A percentile compares a stretch with the other conserved stretches of the same genome.
These are phyloP conservation scores for Simplicillium aogashimaense DNA, from an alignment of 2,329 filamentous ascomycete species.

Conservation along the genomic window DNA sequence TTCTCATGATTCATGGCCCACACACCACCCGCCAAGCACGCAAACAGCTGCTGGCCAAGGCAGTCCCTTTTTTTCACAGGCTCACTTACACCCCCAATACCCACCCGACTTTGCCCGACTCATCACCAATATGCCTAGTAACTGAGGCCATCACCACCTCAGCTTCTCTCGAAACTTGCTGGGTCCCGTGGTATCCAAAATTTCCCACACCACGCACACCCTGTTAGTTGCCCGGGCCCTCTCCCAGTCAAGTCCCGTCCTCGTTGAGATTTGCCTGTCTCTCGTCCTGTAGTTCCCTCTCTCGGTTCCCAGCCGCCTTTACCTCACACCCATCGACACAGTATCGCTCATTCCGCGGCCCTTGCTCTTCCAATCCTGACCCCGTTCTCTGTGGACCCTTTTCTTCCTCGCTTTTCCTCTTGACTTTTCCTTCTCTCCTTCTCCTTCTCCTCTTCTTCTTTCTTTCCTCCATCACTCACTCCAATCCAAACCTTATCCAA, in stretches of 20 bases:
- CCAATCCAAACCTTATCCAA: constrained; percentile 12
- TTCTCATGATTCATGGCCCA: constrained; percentile 24
- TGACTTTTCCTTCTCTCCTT: background rate
- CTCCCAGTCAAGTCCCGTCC: too few relatives aligned
- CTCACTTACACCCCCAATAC: constrained; percentile 1
- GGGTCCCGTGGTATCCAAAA: background rate
- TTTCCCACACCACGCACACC: background rate
- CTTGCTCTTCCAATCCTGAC: background rate
- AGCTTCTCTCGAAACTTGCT: background rate
- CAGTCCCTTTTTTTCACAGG: constrained; percentile 5
- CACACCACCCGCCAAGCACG: constrained; percentile 13
- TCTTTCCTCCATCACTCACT: constrained; percentile 19
- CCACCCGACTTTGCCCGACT: constrained; percentile 8
- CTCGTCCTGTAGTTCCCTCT: too few relatives aligned
- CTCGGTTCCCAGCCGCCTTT: too few relatives aligned
- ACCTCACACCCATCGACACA: too few relatives aligned
- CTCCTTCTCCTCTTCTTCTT: constrained; percentile 18
- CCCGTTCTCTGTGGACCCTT: background rate
- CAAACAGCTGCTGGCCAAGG: constrained; percentile 11
- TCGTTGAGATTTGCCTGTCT: too few relatives aligned
- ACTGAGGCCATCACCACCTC: background rate
- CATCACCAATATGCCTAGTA: constrained; percentile 6
- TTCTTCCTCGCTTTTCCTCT: background rate
- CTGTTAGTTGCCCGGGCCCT: too few relatives aligned
- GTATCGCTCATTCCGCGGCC: background rate